Evolutionary conservation across 768 basidiomycete genomes (phyloP), one percentile per base, ranked within the genome.

Genomic region (Serendipita indica): DNA sequence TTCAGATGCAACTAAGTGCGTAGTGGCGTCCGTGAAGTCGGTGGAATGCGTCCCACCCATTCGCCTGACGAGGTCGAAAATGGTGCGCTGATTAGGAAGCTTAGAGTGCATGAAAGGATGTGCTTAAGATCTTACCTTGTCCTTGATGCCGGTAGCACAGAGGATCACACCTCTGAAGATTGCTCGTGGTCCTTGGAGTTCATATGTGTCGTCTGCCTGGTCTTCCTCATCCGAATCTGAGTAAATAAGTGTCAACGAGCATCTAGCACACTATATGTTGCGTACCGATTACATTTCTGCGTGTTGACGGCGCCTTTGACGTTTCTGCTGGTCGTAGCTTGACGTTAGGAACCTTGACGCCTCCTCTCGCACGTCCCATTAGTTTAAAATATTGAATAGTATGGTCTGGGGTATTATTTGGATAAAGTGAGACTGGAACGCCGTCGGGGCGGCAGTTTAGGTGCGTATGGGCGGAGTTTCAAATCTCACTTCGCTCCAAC

Each of bases 1-100:
- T n/a, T 74, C 75, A n/a, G 70, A 72, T 0, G 91, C 89, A 39
- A 97, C 75, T 20, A 97, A 77, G 72, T 94, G 91, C 0, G 90
- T 93, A n/a, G 88, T 84, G 45, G 75, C 74, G 66, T 89, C 84
- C 0, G 90, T 97, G 62, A 94, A 82, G 52, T 87, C 83, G 32
- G 71, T 77, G 14, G 79, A 75, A 41, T 79, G 75, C 2, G 70
- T 71, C 27, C 89, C 92, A 10, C 92, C 92, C 13, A 96, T 82
- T 63, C 91, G 84, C 22, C 79, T 71, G 0, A 87, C 89, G 65
- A 86, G 79, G 61, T 81, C 81, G 66, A 87, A 87, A 33, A 93
- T 62, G 1, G 77, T 75, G 0, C 80, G 75, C 89, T 92, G 61
- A 2, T 20, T 27, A n/a, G 27, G 37, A 45, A 16, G 59, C 33